Conservation (phyloP, 2,329 filamentous ascomycete species). For the Hypoxylon sp. region DNA sequence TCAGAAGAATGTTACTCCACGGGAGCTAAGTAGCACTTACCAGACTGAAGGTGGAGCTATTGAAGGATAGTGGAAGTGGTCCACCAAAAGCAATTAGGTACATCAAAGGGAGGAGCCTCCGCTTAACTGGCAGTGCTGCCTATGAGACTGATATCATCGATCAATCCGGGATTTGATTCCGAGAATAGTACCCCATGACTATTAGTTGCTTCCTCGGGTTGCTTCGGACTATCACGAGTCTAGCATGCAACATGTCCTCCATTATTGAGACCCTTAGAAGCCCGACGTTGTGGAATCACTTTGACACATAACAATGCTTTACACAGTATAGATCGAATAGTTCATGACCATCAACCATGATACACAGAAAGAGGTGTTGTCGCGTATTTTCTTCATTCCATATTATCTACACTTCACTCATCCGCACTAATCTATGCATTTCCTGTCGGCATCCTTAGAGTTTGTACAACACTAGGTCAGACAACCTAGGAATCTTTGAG, state of each 20-base stretch:
- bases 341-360: neutral
- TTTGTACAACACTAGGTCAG: slow-evolving; percentile 1
- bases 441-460: slow-evolving; percentile 22
- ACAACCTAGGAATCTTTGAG: slow-evolving; percentile 10
- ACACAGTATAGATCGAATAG: no score
- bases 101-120: neutral
- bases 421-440: slow-evolving; percentile 25
- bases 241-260: no score
- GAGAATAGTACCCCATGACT: neutral
- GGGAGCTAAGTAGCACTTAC: neutral
- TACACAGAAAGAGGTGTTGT: slow-evolving; percentile 10
- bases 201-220: neutral
- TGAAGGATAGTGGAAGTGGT: neutral
- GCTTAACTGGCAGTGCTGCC: neutral
- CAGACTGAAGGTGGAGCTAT: neutral
- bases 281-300: neutral
- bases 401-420: slow-evolving; percentile 34
- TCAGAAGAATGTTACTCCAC: neutral
- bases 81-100: slow-evolving; percentile 2
- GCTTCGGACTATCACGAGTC: no score
- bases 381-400: slow-evolving; percentile 36
- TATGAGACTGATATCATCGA: neutral
- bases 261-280: neutral
- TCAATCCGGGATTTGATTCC: slow-evolving; percentile 1
- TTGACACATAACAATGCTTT: no score